These are phyloP conservation scores for Euphorbia tirucalli DNA, from an alignment of 345 rosid species.

Conservation along the genomic window DNA sequence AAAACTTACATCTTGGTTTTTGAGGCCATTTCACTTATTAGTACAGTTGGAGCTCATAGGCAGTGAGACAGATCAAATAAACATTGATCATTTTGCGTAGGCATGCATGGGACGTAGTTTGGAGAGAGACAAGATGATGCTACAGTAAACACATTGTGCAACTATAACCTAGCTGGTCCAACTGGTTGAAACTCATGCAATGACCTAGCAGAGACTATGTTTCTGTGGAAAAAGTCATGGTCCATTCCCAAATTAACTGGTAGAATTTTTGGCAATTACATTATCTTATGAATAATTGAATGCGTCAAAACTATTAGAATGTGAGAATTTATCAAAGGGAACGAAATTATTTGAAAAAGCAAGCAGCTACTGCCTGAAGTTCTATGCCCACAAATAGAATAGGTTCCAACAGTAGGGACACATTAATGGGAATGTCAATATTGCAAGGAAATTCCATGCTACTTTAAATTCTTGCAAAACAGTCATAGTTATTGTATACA, in stretches of 20 bases:
- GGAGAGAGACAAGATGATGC: neutral
- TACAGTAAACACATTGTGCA: neutral
- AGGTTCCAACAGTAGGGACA: neutral
- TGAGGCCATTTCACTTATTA: neutral
- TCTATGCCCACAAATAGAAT: neutral
- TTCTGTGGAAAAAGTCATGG: neutral
- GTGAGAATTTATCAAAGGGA: neutral
- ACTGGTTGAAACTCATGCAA: neutral
- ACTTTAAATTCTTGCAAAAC: neutral
- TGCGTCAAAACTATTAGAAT: neutral
- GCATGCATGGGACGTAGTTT: too few species aligned
- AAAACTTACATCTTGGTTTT: neutral
- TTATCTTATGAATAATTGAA: neutral
- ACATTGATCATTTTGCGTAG: neutral
- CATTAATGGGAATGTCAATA: neutral
- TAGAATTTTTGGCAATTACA: neutral
- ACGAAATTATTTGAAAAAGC: neutral
- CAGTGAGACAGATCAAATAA: neutral
- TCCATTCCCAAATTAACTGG: neutral
- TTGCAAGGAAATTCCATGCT: slow-evolving; percentile 5
- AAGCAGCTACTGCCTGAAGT: neutral
- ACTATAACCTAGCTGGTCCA: neutral
- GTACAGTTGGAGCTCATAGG: neutral
- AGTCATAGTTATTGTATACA: slow-evolving; percentile 11
- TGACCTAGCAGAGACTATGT: too few species aligned